These are phyloP conservation scores for Linum lewisii DNA, from an alignment of 345 rosid species.

Conservation along the genomic window DNA sequence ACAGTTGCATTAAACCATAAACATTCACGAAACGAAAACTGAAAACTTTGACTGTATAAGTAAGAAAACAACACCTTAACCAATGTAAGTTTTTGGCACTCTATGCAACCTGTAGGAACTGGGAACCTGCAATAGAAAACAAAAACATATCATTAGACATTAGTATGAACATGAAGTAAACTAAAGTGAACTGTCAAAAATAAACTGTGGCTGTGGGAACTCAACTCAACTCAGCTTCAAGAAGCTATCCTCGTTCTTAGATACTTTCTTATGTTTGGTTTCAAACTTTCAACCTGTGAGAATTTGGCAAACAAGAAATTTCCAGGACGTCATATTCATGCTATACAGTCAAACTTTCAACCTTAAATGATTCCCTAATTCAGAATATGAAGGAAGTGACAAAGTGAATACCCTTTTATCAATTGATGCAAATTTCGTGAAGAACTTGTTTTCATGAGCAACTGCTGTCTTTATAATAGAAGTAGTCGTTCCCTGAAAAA, in stretches of 20 bases:
- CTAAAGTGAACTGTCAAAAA: no score
- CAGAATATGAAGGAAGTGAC: conserved; percentile 9
- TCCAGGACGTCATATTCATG: neutral
- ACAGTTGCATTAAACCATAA: no score
- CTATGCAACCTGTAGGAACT: no score
- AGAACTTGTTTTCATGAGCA: conserved; percentile 35
- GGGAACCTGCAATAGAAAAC: no score
- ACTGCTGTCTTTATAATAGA: conserved; percentile 34
- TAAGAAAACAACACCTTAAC: no score
- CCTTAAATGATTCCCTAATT: conserved; percentile 1
- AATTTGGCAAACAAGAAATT: conserved; percentile 1
- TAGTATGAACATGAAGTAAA: no score
- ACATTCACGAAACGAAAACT: no score
- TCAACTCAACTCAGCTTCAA: no score
- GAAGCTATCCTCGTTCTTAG: conserved; percentile 38
- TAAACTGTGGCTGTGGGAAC: no score
- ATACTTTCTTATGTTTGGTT: conserved; percentile 36
- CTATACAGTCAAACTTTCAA: neutral
- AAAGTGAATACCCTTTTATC: conserved; percentile 45
- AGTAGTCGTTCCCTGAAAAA: conserved; percentile 35
- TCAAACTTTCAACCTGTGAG: conserved; percentile 27
- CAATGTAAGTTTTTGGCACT: no score
- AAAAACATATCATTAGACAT: no score
- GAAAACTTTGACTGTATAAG: no score
- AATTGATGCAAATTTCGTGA: conserved; percentile 27